These are phyloP conservation scores for Hymenotorrendiella dingleyae DNA, from an alignment of 2,329 filamentous ascomycete genomes.

Conservation along the genomic window DNA sequence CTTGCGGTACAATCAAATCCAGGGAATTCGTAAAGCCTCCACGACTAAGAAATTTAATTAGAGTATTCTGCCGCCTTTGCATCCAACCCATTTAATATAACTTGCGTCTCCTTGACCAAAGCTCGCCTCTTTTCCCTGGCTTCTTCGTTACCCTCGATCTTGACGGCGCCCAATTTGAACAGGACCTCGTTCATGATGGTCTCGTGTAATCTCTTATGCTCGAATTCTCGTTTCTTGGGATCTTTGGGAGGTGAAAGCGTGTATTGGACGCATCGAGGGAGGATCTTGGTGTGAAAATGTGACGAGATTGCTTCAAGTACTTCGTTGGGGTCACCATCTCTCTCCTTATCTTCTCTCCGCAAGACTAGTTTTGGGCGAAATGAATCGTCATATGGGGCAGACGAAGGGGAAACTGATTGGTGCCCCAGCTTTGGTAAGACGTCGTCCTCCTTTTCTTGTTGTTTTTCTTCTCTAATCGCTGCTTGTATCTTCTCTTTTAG, in stretches of 20 bases:
- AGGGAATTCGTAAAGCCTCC: constrained; percentile 16
- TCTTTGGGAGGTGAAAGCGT: constrained; percentile 57
- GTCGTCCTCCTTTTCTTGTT: no score
- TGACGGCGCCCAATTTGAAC: constrained; percentile 70
- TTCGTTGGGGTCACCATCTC: no score
- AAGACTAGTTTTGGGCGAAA: no score
- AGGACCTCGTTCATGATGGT: constrained; percentile 70
- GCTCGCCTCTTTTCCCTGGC: constrained; percentile 63
- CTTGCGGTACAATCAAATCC: constrained; percentile 11
- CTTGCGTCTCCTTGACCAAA: constrained; percentile 66
- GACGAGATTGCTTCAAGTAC: constrained; percentile 58
- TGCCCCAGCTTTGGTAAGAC: no score
- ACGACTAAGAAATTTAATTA: background rate
- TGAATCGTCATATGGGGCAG: no score
- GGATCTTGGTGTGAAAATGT: constrained; percentile 57
- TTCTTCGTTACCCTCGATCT: constrained; percentile 62
- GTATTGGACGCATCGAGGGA: constrained; percentile 61
- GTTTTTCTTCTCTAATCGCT: no score
- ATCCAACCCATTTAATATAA: constrained; percentile 60
- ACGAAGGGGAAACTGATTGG: no score
- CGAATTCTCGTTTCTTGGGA: constrained; percentile 61
- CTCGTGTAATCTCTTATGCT: constrained; percentile 70
- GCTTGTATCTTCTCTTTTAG: no score
- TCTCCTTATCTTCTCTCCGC: no score
- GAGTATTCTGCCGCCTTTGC: constrained; percentile 11